Evolutionary conservation across 2,329 filamentous ascomycete species (phyloP).

Genomic region (Diaporthe australafricana): DNA sequence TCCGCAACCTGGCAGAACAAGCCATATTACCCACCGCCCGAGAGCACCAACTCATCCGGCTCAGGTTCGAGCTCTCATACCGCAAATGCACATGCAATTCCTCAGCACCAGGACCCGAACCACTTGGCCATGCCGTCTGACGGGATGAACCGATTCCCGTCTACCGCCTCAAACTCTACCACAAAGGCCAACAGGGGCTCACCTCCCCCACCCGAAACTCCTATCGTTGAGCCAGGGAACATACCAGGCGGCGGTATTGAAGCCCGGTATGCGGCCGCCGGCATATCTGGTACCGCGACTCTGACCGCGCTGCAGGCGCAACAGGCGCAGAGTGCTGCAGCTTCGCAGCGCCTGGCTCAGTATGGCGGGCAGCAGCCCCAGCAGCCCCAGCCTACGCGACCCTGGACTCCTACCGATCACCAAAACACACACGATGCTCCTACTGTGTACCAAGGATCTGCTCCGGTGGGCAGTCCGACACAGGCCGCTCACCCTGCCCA

Average conservation of each 20-base stretch:
- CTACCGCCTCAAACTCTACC: conserved; percentile 92
- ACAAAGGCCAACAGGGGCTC: conserved; percentile 92
- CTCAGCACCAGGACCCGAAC: conserved; percentile 40
- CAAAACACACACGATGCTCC: conserved; percentile 90
- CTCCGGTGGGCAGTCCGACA: conserved; percentile 73
- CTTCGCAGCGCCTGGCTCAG: conserved; percentile 82
- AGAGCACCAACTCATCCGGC: conserved; percentile 47
- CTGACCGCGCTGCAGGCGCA: conserved; percentile 77
- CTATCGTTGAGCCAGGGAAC: conserved; percentile 77
- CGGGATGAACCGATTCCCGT: conserved; percentile 74
- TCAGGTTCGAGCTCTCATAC: conserved; percentile 33
- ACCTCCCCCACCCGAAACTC: conserved; percentile 93
- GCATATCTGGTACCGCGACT: conserved; percentile 87
- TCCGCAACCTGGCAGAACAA: conserved; percentile 64
- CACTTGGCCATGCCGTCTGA: conserved; percentile 55
- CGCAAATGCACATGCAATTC: conserved; percentile 44
- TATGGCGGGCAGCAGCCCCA: conserved; percentile 70
- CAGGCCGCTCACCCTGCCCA: conserved; percentile 57
- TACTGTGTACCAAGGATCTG: conserved; percentile 89
- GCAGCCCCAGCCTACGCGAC: conserved; percentile 66
- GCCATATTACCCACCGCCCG: conserved; percentile 71
- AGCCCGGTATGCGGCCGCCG: conserved; percentile 89
- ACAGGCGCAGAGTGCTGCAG: conserved; percentile 84
- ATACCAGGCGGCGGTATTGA: conserved; percentile 87
- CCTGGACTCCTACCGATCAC: conserved; percentile 95